Evolutionary conservation across 768 basidiomycete genomes (phyloP).

Genomic region (Pulveroboletus sp.): DNA sequence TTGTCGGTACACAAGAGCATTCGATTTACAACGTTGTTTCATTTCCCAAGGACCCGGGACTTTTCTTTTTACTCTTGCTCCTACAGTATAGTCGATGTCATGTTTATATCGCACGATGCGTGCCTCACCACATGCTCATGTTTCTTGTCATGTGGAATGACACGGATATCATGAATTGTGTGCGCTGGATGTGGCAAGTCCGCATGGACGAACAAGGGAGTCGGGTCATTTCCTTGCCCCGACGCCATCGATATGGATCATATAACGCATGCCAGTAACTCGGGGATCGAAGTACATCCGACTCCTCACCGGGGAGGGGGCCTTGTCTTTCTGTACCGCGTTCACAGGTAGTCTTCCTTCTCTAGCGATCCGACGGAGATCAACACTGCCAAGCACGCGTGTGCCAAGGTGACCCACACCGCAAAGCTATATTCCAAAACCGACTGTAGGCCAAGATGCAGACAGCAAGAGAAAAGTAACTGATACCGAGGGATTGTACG

Average conservation of each 20-base stretch:
- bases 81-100: not conserved
- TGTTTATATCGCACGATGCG: not conserved
- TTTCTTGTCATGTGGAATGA: not conserved
- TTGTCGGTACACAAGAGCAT: no score
- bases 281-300: not conserved
- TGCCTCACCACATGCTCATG: not conserved
- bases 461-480: not conserved
- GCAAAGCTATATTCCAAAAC: not conserved
- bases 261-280: not conserved
- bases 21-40: not conserved
- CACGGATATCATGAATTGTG: not conserved
- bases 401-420: not conserved
- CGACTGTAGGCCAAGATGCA: not conserved
- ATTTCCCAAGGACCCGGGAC: not conserved
- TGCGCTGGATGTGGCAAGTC: not conserved
- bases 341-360: no score
- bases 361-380: not conserved
- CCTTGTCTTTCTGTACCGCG: no score
- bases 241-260: not conserved
- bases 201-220: not conserved
- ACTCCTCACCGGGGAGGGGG: not conserved
- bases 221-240: not conserved
- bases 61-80: not conserved
- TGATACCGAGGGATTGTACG: constrained; percentile 6
- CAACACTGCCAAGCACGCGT: not conserved